Evolutionary conservation across 306 rosid genomes (phyloP), one percentile per base, ranked within the genome.

Genomic region (Lupinus albus): DNA sequence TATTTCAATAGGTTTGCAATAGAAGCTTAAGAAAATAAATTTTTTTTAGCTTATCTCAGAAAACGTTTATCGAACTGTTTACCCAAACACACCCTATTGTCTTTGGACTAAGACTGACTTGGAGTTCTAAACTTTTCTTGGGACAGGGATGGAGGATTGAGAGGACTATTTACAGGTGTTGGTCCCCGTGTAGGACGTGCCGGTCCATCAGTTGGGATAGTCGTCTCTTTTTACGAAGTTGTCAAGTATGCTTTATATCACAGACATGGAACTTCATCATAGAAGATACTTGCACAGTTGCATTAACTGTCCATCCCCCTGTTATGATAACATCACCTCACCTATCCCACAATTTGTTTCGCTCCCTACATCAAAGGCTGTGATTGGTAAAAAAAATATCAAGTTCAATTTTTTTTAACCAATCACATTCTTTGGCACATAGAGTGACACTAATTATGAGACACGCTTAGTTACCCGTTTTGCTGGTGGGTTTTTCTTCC

Each of bases 201-300:
- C 0, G 99, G 97, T 50, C 99, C 99, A 49, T 90, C 99, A 0
- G 97, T 90, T 15, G 96, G 97, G 46, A 90, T 93, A 64, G 99
- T 93, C 30, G 86, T 93, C 74, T 93, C 99, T 14, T 86, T 83
- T 68, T 93, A 93, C 5, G 97, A 93, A 74, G 92, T 88, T 53
- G 94, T 90, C 62, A 93, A 93, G 78, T 81, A 89, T 71, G 81
- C 77, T 65, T 64, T 89, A 58, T 70, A 88, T 62, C 73, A 57
- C 15, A 67, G 81, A 63, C 82, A 65, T 70, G 76, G 12, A 51
- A 70, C 61, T 49, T 76, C 80, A 79, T 67, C 70, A 68, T 79
- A 76, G 52, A 38, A 68, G 12, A 12, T 64, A 35, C 69, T 36
- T 30, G 33, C 62, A 66, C 38, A 60, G 39, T 25, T 25, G 30